These are phyloP conservation scores for Fusarium drepaniforme DNA, from an alignment of 2,329 filamentous ascomycete genomes.

Conservation along the genomic window DNA sequence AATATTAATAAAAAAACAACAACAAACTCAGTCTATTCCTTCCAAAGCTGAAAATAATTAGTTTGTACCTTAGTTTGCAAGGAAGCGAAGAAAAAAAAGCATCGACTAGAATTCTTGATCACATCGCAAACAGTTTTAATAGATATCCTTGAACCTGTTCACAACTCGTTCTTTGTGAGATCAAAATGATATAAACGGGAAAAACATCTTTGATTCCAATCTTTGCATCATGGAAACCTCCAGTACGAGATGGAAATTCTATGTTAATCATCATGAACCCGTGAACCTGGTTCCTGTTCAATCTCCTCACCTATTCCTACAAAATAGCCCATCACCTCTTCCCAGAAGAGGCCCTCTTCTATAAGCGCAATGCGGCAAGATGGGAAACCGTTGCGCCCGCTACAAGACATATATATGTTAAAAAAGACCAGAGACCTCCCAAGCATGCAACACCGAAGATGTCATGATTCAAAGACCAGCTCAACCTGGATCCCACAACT, in stretches of 20 bases:
- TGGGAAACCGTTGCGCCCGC: conserved; percentile 9
- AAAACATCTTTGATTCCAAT: conserved; percentile 10
- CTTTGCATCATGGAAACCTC: conserved; percentile 15
- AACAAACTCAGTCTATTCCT: neutral
- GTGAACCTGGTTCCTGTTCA: conserved; percentile 24
- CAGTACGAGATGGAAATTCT: conserved; percentile 35
- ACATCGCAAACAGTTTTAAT: conserved; percentile 3
- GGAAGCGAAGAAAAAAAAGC: neutral
- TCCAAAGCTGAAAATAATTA: neutral
- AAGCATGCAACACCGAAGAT: conserved; percentile 13
- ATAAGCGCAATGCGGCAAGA: conserved; percentile 10
- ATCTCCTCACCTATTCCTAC: conserved; percentile 26
- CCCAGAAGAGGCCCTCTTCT: conserved; percentile 23
- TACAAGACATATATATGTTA: neutral
- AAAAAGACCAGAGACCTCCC: neutral
- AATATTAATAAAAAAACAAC: neutral
- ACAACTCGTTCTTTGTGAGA: conserved; percentile 4
- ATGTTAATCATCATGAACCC: conserved; percentile 36
- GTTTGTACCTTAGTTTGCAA: neutral
- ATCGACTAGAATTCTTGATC: conserved; percentile 2
- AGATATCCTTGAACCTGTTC: conserved; percentile 6
- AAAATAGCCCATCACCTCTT: conserved; percentile 19
- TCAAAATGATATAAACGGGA: neutral
- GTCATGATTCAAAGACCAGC: conserved; percentile 17
- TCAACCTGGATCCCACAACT: conserved; percentile 15